Base-by-base conservation (phyloP, 331 rosid species). In the Malus hybrid region DNA sequence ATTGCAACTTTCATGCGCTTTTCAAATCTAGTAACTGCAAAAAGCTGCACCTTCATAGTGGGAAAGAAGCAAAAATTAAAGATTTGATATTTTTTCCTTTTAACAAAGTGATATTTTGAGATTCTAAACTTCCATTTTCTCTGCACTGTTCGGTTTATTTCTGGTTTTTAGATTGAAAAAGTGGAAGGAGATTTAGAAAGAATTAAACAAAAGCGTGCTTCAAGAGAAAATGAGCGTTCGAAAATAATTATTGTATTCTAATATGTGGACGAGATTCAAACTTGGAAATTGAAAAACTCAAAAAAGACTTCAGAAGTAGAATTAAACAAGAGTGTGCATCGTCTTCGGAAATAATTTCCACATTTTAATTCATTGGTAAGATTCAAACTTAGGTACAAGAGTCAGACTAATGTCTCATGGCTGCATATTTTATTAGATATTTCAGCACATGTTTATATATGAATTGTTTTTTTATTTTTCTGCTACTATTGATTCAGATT, bases 401-500 rank as follows among this genome's bases (percentile, higher is more conserved):
- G 9, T 6, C 9, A 4, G 56, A 50, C 56, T 50, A 36, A 16
- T 15, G 56, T 50, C n/a, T 16, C 20, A 50, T 50, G 55, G 18
- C 19, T 14, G 20, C 56, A 50, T 50, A 6, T 6, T 50, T 50
- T 50, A 32, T 18, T 64, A 15, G 14, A 5, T 66, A 8, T 3
- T 34, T 1, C 29, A 14, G 70, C 33, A 9, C 5, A 66, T 34
- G 28, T 34, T 66, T 7, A 4, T 10, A 4, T n/a, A 5, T 42
- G 46, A 42, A 0, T 69, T 3, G 32, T 20, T 15, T 18, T 0
- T 13, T 14, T 69, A 3, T 28, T 14, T 6, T 12, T 61, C 4
- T 32, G 65, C 5, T 5, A 2, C 7, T 59, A 15, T 22, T 28
- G 69, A 16, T 36, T 69, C 87, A 94, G 99, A 82, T 73, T 94